A percentile compares a stretch with the other conserved stretches of the same genome.
These are phyloP conservation scores for Aspergillus ostianus DNA, from an alignment of 495 filamentous ascomycete genomes.

Conservation along the genomic window DNA sequence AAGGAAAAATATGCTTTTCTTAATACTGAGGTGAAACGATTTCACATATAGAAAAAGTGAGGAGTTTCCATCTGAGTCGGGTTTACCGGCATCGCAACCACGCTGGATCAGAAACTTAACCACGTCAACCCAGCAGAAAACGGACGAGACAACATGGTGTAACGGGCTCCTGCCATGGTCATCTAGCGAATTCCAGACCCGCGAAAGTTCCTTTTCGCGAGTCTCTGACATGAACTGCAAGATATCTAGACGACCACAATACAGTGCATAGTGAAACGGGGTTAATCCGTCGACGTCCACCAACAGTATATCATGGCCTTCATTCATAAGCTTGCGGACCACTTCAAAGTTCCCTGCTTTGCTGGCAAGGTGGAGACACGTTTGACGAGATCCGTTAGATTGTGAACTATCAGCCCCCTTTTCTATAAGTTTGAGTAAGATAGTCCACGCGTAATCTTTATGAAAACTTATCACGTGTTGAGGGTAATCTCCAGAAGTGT, in stretches of 20 bases:
- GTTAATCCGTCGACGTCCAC: conserved; percentile 9
- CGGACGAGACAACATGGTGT: conserved; percentile 6
- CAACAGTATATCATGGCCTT: conserved; percentile 10
- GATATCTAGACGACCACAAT: conserved; percentile 1
- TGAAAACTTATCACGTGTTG: conserved; percentile 16
- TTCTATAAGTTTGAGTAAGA: conserved; percentile 12
- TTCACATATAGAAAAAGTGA: conserved; percentile 3
- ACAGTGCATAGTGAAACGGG: conserved; percentile 13
- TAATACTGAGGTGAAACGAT: not conserved
- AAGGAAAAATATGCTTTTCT: conserved; percentile 3
- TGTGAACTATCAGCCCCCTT: conserved; percentile 14
- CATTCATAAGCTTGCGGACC: conserved; percentile 15
- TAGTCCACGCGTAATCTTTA: conserved; percentile 9
- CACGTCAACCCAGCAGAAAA: conserved; percentile 4
- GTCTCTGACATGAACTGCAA: conserved; percentile 7
- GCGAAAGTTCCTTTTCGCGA: not conserved
- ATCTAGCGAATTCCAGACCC: conserved; percentile 8
- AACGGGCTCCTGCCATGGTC: conserved; percentile 5
- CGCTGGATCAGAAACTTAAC: conserved; percentile 7
- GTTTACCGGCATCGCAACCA: conserved; percentile 8
- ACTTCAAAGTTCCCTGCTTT: conserved; percentile 10
- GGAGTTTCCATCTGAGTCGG: conserved; percentile 1
- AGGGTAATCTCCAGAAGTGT: conserved; percentile 15
- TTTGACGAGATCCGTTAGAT: conserved; percentile 9
- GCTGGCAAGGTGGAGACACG: conserved; percentile 16